Evolutionary conservation across 805 yeast genomes (phyloP).

Genomic region (Kuraishia ogatae): DNA sequence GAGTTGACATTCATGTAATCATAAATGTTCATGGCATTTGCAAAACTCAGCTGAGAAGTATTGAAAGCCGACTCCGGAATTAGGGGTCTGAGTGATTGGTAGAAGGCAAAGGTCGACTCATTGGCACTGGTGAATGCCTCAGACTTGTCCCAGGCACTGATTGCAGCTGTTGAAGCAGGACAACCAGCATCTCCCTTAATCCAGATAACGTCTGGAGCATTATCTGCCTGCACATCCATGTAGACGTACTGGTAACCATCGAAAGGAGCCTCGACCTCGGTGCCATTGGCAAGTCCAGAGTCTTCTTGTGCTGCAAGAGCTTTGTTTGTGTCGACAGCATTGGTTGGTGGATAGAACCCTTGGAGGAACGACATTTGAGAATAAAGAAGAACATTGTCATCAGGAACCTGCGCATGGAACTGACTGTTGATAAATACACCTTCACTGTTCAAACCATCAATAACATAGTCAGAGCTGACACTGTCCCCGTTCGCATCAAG

Average conservation of each 20-base stretch:
- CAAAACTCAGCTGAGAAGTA: conserved; percentile 17
- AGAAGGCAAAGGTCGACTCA: conserved; percentile 27
- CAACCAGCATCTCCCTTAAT: conserved; percentile 33
- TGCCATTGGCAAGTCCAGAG: conserved; percentile 30
- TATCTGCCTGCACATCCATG: conserved; percentile 25
- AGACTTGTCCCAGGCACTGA: conserved; percentile 18
- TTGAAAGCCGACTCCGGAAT: conserved; percentile 19
- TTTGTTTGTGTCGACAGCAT: conserved; percentile 16
- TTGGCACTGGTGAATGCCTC: conserved; percentile 24
- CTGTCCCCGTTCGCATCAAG: conserved; percentile 14
- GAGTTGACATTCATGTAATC: conserved; percentile 31
- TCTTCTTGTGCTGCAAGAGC: conserved; percentile 17
- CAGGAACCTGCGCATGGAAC: conserved; percentile 27
- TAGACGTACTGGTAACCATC: conserved; percentile 38
- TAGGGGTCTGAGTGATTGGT: conserved; percentile 23
- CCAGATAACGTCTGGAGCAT: conserved; percentile 29
- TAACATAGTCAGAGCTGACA: conserved; percentile 19
- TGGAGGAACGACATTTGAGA: conserved; percentile 36
- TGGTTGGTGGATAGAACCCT: conserved; percentile 37
- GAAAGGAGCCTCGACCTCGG: conserved; percentile 27
- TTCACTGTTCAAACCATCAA: conserved; percentile 22
- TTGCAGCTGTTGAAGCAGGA: conserved; percentile 27
- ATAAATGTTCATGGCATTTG: conserved; percentile 29
- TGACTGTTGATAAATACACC: conserved; percentile 28
- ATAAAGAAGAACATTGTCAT: conserved; percentile 27